These are phyloP conservation scores for Elsinoe fawcettii DNA, from an alignment of 2,329 filamentous ascomycete genomes.

Conservation along the genomic window DNA sequence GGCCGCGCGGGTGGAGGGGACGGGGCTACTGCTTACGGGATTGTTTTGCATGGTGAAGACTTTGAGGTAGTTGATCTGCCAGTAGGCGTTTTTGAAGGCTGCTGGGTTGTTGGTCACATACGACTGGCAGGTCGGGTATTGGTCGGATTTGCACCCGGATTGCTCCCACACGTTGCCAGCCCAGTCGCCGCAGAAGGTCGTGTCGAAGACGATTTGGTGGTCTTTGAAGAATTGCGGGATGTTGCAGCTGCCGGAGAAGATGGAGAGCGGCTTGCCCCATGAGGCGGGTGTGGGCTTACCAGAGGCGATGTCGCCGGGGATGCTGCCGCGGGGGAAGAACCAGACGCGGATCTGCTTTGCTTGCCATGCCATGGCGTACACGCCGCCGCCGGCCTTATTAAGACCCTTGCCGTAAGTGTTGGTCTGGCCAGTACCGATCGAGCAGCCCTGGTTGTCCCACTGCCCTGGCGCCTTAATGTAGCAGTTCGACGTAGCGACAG, in stretches of 20 bases:
- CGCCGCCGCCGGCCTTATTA: constrained; percentile 39
- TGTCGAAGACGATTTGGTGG: constrained; percentile 43
- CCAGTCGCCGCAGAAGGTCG: constrained; percentile 36
- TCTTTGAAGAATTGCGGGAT: constrained; percentile 57
- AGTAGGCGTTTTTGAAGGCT: constrained; percentile 34
- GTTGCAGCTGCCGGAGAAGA: constrained; percentile 58
- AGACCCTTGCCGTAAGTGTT: constrained; percentile 30
- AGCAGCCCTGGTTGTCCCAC: constrained; percentile 26
- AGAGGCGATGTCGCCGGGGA: constrained; percentile 36
- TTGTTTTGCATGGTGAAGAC: constrained; percentile 29
- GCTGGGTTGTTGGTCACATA: constrained; percentile 30
- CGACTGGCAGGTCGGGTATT: constrained; percentile 25
- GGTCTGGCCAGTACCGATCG: constrained; percentile 44
- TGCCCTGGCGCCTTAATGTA: constrained; percentile 35
- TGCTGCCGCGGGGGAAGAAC: constrained; percentile 32
- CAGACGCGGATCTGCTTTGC: constrained; percentile 27
- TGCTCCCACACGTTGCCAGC: constrained; percentile 29
- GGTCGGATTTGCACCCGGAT: constrained; percentile 39
- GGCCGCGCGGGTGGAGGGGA: background rate
- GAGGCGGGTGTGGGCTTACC: constrained; percentile 49
- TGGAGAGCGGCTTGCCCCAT: constrained; percentile 57
- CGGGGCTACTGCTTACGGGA: background rate
- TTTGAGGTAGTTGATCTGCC: constrained; percentile 34
- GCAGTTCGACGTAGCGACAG: constrained; percentile 34
- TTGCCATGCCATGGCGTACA: constrained; percentile 32